These are phyloP conservation scores for Talaromyces sp. DNA, from an alignment of 2,329 filamentous ascomycete species.

Conservation along the genomic window DNA sequence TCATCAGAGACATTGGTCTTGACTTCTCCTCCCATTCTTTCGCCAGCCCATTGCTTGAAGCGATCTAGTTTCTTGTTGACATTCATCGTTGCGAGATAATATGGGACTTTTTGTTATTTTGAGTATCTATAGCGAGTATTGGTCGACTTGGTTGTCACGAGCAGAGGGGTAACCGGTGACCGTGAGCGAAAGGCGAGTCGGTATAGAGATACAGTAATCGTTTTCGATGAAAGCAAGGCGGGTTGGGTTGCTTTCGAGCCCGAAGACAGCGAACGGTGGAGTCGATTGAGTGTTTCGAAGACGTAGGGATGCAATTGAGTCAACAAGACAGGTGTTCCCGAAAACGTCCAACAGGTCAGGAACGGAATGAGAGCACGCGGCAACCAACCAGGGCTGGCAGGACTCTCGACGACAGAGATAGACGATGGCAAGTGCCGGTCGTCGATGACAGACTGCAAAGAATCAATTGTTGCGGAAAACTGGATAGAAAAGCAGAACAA, in stretches of 20 bases:
- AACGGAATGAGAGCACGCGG: not conserved
- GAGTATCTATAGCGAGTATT: not conserved
- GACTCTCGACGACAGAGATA: not conserved
- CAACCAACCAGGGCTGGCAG: not conserved
- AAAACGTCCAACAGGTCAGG: not conserved
- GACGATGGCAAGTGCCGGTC: not conserved
- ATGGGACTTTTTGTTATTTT: not conserved
- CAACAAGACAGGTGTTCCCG: not conserved
- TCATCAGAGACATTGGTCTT: conserved; percentile 85
- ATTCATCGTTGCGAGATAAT: conserved; percentile 45
- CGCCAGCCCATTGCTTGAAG: conserved; percentile 96
- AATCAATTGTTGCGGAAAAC: not conserved
- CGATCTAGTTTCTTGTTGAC: conserved; percentile 88
- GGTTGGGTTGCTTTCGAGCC: not conserved
- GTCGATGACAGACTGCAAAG: not conserved
- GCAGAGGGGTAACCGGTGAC: not conserved
- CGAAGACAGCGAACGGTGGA: not conserved
- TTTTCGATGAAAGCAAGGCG: not conserved
- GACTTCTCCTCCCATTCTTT: conserved; percentile 89
- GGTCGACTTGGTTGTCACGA: not conserved
- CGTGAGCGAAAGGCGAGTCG: not conserved
- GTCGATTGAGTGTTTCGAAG: too few species aligned
- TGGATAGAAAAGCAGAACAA: not conserved
- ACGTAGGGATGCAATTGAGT: not conserved
- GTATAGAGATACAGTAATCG: not conserved